Evolutionary conservation across 495 filamentous ascomycete genomes (phyloP), one percentile per base, ranked within the genome.

Genomic region (Melanomma pulvis-pyrius): DNA sequence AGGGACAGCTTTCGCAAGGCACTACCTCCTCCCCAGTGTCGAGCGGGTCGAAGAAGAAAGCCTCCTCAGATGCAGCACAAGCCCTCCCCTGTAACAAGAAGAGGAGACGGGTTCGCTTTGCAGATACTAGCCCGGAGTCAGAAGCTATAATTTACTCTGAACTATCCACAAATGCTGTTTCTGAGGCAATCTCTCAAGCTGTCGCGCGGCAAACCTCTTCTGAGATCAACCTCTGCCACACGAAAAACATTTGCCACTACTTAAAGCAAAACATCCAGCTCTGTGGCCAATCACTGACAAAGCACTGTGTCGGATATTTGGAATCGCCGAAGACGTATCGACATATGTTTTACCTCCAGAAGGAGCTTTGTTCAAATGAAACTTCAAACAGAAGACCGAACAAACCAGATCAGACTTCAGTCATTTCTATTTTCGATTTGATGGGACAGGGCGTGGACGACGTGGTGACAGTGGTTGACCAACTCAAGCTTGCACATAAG

Each of bases 401-500:
- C 8, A 32, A 1, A 29, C 5, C 28, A 24, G 24, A 26, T 15
- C 49, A 59, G 22, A 19, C 28, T 21, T 48, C 58, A 25, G 25
- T 52, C 17, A 52, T 54, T 19, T 61, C 68, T 7, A 51, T 70
- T 17, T 13, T 41, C 1, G 56, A 66, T 25, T 15, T 71, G 2
- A 28, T 71, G 46, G 34, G 29, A 21, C 30, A 57, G 47, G 39
- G 28, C 1, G 50, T 44, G 17, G 50, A 64, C 26, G 62, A 57
- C 7, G 17, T 26, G 1, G 13, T 70, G 28, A 55, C 55, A 1
- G 29, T 71, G 5, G 58, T 67, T 15, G 72, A 80, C 5, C 64
- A 75, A 41, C 34, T 78, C 5, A 69, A 67, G 19, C 69, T 79
- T 26, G 77, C 75, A n/a, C 76, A 70, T 48, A 70, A 70, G 41